Evolutionary conservation across 176 grass and related monocot species (phyloP).

Genomic region (Chloris gayana): DNA sequence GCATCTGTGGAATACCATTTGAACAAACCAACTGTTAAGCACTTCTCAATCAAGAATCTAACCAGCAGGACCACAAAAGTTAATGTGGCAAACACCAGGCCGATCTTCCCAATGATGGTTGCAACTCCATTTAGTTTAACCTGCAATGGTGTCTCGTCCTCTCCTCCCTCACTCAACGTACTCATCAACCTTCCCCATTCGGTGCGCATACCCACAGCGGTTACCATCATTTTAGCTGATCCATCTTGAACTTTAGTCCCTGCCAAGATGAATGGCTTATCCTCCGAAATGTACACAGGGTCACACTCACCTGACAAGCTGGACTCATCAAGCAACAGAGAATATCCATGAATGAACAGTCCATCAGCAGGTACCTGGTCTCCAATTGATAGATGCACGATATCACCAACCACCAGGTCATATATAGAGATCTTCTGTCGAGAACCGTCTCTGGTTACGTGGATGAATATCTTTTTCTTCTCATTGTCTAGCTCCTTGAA

Average conservation of each 20-base stretch:
- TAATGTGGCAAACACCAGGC: slow-evolving; percentile 71
- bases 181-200: slow-evolving; percentile 98
- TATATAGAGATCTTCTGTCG: slow-evolving; percentile 85
- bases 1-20: slow-evolving; percentile 85
- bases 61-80: slow-evolving; percentile 86
- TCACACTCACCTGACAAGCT: slow-evolving; percentile 91
- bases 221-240: slow-evolving; percentile 89
- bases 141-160: slow-evolving; percentile 95
- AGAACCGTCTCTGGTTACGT: slow-evolving; percentile 77
- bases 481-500: slow-evolving; percentile 97
- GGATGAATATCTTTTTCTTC: slow-evolving; percentile 95
- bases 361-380: slow-evolving; percentile 91
- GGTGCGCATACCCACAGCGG: slow-evolving; percentile 86
- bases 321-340: slow-evolving; percentile 87
- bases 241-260: slow-evolving; percentile 97
- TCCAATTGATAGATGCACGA: slow-evolving; percentile 94
- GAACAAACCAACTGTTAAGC: slow-evolving; percentile 54
- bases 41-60: slow-evolving; percentile 76
- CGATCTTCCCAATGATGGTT: slow-evolving; percentile 92
- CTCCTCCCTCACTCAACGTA: slow-evolving; percentile 88
- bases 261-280: slow-evolving; percentile 90
- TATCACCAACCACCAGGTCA: slow-evolving; percentile 93
- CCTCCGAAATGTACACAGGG: slow-evolving; percentile 72
- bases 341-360: slow-evolving; percentile 80
- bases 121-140: slow-evolving; percentile 98